Percentiles rank a stretch among this genome's conserved stretches.
These are phyloP conservation scores for Wickerhamiella infanticola DNA, from an alignment of 1,139 yeast genomes.

Conservation along the genomic window DNA sequence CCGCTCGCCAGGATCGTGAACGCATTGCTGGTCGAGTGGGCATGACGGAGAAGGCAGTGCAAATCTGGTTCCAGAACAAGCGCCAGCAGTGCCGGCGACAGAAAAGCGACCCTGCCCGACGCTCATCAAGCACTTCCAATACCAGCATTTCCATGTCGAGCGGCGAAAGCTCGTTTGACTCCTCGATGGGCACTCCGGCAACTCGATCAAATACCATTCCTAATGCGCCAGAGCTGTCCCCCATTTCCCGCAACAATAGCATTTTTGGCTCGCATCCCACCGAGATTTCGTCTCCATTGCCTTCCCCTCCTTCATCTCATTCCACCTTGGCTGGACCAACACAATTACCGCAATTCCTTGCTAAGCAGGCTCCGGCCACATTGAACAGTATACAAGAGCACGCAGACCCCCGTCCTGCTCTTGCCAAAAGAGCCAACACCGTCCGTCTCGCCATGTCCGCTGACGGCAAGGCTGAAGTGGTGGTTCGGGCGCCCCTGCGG, in stretches of 20 bases:
- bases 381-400: too few relatives aligned
- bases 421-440: conserved; percentile 8
- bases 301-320: background rate
- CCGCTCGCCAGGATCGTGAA: conserved; percentile 58
- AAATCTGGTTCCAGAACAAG: conserved; percentile 94
- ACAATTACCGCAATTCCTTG: background rate
- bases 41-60: conserved; percentile 96
- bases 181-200: background rate
- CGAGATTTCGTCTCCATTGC: background rate
- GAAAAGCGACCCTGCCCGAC: background rate
- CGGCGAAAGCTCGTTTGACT: background rate
- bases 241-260: background rate
- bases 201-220: background rate
- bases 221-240: background rate
- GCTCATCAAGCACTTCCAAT: background rate
- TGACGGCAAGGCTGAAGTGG: conserved; percentile 24
- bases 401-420: background rate
- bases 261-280: background rate
- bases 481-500: conserved; percentile 14
- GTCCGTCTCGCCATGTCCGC: conserved; percentile 23
- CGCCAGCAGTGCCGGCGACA: conserved; percentile 38
- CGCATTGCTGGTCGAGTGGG: conserved; percentile 64
- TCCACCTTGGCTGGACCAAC: background rate
- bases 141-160: background rate
- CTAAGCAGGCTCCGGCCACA: background rate